Evolutionary conservation across 2,329 filamentous ascomycete genomes (phyloP).

Genomic region (Phaeosphaeriaceae sp.): DNA sequence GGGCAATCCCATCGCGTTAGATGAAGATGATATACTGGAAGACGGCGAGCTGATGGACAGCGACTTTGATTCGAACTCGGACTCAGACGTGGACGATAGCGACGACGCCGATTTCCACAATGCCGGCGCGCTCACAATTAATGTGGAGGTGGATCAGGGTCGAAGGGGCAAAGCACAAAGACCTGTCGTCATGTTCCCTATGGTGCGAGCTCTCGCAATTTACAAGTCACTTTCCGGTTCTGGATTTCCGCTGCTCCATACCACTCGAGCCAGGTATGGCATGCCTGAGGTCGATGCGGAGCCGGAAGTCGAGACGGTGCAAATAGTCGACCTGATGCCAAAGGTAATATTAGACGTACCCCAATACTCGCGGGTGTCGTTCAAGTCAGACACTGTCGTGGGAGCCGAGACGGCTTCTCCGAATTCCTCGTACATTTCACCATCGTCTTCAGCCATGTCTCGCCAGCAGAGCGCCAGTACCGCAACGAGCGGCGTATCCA

Average conservation of each 20-base stretch:
- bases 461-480: conserved; percentile 17
- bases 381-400: conserved; percentile 1
- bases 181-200: conserved; percentile 28
- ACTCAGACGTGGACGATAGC: conserved; percentile 4
- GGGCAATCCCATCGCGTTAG: conserved; percentile 15
- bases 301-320: neutral
- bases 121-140: conserved; percentile 30
- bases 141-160: conserved; percentile 20
- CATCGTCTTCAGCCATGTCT: conserved; percentile 14
- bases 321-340: neutral
- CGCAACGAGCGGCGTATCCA: conserved; percentile 11
- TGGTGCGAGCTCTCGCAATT: conserved; percentile 21
- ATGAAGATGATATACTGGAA: conserved; percentile 18
- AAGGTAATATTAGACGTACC: neutral
- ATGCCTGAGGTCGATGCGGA: neutral
- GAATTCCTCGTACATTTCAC: conserved; percentile 8
- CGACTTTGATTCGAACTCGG: neutral
- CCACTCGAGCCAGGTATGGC: conserved; percentile 17
- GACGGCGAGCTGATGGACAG: conserved; percentile 17
- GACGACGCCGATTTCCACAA: conserved; percentile 24
- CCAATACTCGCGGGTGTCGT: conserved; percentile 1
- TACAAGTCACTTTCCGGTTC: conserved; percentile 21
- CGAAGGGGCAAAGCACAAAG: conserved; percentile 3
- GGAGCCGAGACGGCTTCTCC: neutral
- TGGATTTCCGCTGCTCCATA: conserved; percentile 20